Evolutionary conservation across 208 protist genomes (phyloP), one percentile per base, ranked within the genome.

Genomic region (Leishmania mexicana): DNA sequence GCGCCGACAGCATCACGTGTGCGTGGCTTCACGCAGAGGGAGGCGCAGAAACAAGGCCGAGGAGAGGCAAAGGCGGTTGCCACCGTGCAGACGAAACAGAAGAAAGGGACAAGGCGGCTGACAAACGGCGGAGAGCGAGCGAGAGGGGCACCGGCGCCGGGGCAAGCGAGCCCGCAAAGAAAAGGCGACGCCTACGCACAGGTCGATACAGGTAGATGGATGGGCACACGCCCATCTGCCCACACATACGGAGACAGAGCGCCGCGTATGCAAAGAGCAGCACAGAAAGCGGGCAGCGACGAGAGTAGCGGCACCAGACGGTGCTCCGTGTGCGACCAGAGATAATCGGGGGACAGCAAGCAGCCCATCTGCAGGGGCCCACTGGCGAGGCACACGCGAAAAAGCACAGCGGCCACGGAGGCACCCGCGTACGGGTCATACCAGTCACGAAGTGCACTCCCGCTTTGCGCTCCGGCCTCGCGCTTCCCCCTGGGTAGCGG

Each of bases 201-300:
- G 31, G 31, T 35, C 31, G 31, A 35, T 35, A 35, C 31, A 35
- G 31, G 31, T 35, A 35, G 31, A 35, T 35, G 31, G 31, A 35
- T 35, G 31, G 31, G 47, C 47, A 49, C 47, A 49, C 47, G 8
- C 10, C 6, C 10, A 49, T 11, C 47, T 49, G 8, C 6, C 47
- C 6, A 49, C 15, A 19, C 19, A 13, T 17, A 19, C 51, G 15
- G 21, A 24, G 24, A 62, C 57, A 3, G 57, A 62, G 57, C 10
- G 51, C 15, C 8, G 51, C 15, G 51, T 6, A 19, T 13, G 51
- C 13, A 17, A 19, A 19, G 51, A 19, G 4, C 24, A n/a, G 35
- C 21, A 76, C 35, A 8, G 42, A 57, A 19, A 75, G 8, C 71
- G 70, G 24, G 68, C 83, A 76, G 80, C 42, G 10, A 73, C 75